Percentiles rank a stretch among this genome's conserved stretches.
These are phyloP conservation scores for Phoenix roebelenii DNA, from an alignment of 176 grass and related monocot species.

Conservation along the genomic window DNA sequence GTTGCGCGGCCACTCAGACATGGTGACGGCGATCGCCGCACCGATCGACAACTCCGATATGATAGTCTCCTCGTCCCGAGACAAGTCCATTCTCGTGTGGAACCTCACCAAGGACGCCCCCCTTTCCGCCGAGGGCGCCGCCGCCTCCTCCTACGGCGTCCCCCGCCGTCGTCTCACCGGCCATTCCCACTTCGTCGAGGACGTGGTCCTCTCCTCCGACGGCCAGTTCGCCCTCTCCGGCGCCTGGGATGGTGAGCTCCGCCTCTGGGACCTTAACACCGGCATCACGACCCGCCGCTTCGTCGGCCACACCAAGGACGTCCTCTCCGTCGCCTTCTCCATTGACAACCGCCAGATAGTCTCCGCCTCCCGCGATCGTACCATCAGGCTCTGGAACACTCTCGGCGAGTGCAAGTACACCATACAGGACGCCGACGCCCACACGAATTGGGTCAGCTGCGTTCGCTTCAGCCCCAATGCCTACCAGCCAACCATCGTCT, in stretches of 20 bases:
- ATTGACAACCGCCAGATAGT: slow-evolving; percentile 91
- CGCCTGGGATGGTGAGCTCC: slow-evolving; percentile 87
- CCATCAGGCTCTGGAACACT: slow-evolving; percentile 95
- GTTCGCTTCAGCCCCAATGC: slow-evolving; percentile 75
- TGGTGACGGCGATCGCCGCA: slow-evolving; percentile 70
- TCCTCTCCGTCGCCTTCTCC: slow-evolving; percentile 87
- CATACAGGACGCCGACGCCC: slow-evolving; percentile 66
- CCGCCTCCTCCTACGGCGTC: slow-evolving; percentile 40
- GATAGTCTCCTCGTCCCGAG: slow-evolving; percentile 88
- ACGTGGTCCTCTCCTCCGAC: slow-evolving; percentile 79
- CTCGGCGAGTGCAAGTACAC: slow-evolving; percentile 99
- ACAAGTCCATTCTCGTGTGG: slow-evolving; percentile 91
- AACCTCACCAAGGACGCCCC: slow-evolving; percentile 46
- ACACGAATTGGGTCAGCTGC: slow-evolving; percentile 71
- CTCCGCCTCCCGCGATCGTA: slow-evolving; percentile 70
- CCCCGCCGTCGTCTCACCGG: slow-evolving; percentile 81
- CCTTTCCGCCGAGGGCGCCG: slow-evolving; percentile 2
- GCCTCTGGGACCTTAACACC: slow-evolving; percentile 70
- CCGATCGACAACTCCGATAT: slow-evolving; percentile 69
- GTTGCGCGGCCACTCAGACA: slow-evolving; percentile 65
- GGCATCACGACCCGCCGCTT: slow-evolving; percentile 71
- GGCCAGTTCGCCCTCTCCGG: slow-evolving; percentile 82
- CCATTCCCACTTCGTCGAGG: slow-evolving; percentile 85
- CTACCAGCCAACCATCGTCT: slow-evolving; percentile 44
- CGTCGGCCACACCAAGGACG: slow-evolving; percentile 78